Evolutionary conservation across 2,329 filamentous ascomycete genomes (phyloP), one percentile per base, ranked within the genome.

Genomic region (Aspergillus fructus): DNA sequence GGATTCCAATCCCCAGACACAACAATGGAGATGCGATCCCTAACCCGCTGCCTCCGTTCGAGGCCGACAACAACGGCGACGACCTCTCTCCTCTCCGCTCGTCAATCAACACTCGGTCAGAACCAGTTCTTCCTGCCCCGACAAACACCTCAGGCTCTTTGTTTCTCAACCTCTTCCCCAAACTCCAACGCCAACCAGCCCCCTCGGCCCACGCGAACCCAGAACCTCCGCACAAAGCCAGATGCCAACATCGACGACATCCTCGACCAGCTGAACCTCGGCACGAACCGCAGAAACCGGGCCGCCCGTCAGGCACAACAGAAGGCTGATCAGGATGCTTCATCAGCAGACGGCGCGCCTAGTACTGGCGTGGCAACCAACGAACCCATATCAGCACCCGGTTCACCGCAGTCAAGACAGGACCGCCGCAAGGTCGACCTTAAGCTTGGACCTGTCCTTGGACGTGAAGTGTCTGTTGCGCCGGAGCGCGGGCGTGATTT

Each of bases 371-470:
- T 30, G 9, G 27, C 27, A 30, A 9, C 27, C 27, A 30, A 11
- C 27, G 27, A 30, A 11, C 27, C 27, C 27, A 30, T 30, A 30
- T 30, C 27, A 30, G 27, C 27, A 11, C 27, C 27, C 9, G 27
- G 27, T 30, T 30, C 27, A 30, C 27, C 27, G 27, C 27, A 30
- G 27, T 30, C 46, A 11, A 12, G n/a, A 12, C 30, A 49, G 17
- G 23, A 19, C 17, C 27, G 9, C 5, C 68, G 65, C n/a, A 68
- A 65, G 50, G 58, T 70, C 19, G 68, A 73, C 41, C 55, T 74
- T 47, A 74, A 75, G 62, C 65, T 75, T 23, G 72, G 71, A 3
- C 70, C 73, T n/a, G 65, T 65, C 33, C 68, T 76, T 23, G 73
- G 73, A 21, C 72, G 73, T 1, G 69, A 74, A 62, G 64, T 71